Evolutionary conservation across 768 basidiomycete genomes (phyloP), one percentile per base, ranked within the genome.

Genomic region (Boletus eberwhitei): DNA sequence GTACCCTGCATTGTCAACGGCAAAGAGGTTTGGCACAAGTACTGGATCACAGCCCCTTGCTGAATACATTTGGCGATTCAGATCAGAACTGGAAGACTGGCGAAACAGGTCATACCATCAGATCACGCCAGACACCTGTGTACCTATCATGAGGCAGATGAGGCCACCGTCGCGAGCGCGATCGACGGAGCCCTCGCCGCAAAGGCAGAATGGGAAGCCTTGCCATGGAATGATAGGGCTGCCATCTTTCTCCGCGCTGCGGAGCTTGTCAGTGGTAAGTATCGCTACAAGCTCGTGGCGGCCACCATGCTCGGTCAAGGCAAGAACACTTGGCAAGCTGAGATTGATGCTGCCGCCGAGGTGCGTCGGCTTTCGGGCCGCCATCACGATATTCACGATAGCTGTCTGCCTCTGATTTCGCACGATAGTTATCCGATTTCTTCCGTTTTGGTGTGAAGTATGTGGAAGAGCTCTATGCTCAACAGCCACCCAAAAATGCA

Each of bases 271-370:
- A 87, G 90, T 66, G 92, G 91, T 51, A 99, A 98, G 79, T 97
- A 98, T 71, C 80, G 97, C 59, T 96, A 95, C 77, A 87, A 88
- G 74, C 78, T 99, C 44, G 79, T 98, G 75, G 97, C 97, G 39
- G 94, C 96, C 38, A 98, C 96, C 41, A 97, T 99, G 74, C 79
- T 99, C 44, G 97, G 97, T 16, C 97, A 99, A 75, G 97, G 97
- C 39, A 99, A 99, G 84, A 99, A 98, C 69, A 87, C 81, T 16
- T 99, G 97, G 97, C 97, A 99, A 75, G 97, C 97, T 16, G 97
- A 99, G 79, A 98, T 99, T 59, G 97, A 99, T 71, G 93, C 97
- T 51, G 97, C 94, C 17, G 96, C 97, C 5, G 97, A 99, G 87
- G 93, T 92, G 53, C 40, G 81, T 70, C 12, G 12, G 36, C 39